Percentiles rank a stretch among this genome's conserved stretches.
These are phyloP conservation scores for Mallotus japonicus DNA, from an alignment of 441 rosid species.

Conservation along the genomic window DNA sequence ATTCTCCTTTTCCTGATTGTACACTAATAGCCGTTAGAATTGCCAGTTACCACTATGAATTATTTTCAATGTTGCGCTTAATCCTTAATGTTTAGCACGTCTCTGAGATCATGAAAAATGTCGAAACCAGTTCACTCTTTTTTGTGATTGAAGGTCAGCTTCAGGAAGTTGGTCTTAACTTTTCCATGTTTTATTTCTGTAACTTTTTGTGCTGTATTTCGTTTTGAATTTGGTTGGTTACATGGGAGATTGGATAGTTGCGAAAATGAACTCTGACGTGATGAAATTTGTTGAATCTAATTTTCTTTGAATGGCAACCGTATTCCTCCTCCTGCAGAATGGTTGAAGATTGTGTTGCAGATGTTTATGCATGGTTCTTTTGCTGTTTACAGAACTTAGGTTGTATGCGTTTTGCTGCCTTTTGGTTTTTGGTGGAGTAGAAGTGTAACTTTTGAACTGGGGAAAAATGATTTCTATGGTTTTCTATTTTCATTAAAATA, in stretches of 20 bases:
- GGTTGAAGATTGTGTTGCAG: no score
- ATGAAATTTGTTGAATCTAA: background rate
- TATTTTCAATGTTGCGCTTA: constrained; percentile 14
- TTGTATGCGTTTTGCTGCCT: no score
- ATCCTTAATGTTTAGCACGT: constrained; percentile 3
- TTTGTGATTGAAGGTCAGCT: constrained; percentile 12
- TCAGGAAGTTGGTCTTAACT: background rate
- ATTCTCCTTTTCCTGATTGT: constrained; percentile 28
- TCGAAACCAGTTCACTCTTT: background rate
- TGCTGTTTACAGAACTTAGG: background rate
- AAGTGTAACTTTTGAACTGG: no score
- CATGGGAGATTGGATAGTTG: background rate
- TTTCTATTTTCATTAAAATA: no score
- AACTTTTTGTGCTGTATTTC: background rate
- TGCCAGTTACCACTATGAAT: constrained; percentile 30
- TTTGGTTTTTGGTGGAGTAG: no score
- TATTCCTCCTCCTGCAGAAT: background rate
- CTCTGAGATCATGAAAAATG: constrained; percentile 20
- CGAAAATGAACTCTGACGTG: background rate
- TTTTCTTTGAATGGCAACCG: background rate
- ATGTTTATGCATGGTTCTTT: no score
- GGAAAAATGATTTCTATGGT: no score
- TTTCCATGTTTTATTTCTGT: background rate
- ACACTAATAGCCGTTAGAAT: constrained; percentile 32
- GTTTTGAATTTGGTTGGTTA: background rate